Evolutionary conservation across 108 stramenopile species (phyloP).

Genomic region (Fistulifera solaris): DNA sequence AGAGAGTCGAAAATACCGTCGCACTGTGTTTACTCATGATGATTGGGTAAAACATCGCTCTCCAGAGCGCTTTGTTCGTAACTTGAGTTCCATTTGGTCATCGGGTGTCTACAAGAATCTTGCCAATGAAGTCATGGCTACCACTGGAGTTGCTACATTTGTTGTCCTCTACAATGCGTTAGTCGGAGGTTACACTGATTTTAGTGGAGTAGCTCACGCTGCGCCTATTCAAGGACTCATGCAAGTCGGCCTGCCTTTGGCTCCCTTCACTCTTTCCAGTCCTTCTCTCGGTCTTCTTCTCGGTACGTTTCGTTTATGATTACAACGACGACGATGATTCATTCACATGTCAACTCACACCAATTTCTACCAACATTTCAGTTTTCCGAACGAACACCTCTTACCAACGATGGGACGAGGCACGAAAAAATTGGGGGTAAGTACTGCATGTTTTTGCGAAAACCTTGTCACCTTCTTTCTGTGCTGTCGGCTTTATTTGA

Average conservation of each 20-base stretch:
- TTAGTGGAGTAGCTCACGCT: conserved; percentile 25
- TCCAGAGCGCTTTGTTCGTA: conserved; percentile 36
- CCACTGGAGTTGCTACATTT: conserved; percentile 26
- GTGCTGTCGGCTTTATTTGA: too few relatives aligned
- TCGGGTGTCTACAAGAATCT: conserved; percentile 46
- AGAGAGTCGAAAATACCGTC: conserved; percentile 42
- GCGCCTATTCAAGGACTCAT: conserved; percentile 24
- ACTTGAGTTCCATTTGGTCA: conserved; percentile 22
- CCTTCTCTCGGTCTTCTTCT: conserved; percentile 42
- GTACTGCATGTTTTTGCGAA: conserved; percentile 14
- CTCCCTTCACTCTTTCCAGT: conserved; percentile 33
- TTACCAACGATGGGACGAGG: conserved; percentile 79
- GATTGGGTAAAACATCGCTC: conserved; percentile 57
- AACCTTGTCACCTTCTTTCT: too few relatives aligned
- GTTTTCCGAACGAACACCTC: conserved; percentile 71
- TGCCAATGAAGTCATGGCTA: conserved; percentile 24
- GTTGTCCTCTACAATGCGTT: conserved; percentile 30
- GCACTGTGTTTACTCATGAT: conserved; percentile 65
- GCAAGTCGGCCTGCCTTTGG: conserved; percentile 25
- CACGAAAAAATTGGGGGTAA: conserved; percentile 65
- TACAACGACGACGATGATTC: background rate
- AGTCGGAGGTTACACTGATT: conserved; percentile 32
- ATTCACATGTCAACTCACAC: background rate
- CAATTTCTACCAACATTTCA: conserved; percentile 4
- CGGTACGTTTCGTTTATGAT: conserved; percentile 23